Base-by-base conservation (phyloP, 257 asterid genomes). In the Plectranthus barbatus region DNA sequence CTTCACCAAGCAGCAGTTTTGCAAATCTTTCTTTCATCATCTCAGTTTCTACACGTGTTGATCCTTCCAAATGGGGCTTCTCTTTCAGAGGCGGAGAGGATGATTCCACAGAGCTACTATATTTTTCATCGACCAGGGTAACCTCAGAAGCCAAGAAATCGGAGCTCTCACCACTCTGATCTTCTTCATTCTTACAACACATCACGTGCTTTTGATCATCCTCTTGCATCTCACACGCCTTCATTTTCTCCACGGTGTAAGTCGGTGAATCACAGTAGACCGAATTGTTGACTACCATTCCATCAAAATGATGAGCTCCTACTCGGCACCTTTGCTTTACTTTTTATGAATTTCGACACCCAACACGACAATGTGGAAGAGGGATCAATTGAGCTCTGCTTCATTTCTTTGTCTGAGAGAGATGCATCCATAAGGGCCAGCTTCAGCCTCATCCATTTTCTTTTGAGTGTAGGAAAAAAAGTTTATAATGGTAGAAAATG, bases 11-110 rank as follows among this genome's bases (percentile, higher is more conserved):
- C 79, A 89, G 72, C 83, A 89, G 51, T 53, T 89, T 89, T 9
- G 97, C 75, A 63, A 89, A 89, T 69, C 91, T 86, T 66, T 89
- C 91, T 64, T 81, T 89, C 91, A 89, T 84, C 95, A 84, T 84
- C 68, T 82, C 97, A 74, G 56, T 64, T 56, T 86, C 97, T 89
- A 51, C 56, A 29, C 39, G 40, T n/a, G n/a, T n/a, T n/a, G n/a
- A n/a, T n/a, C n/a, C n/a, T n/a, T 80, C 77, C 63, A 60, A 58
- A 45, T 36, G 72, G 23, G 84, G 71, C 33, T 74, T 72, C 60
- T 75, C 77, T 60, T 26, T 67, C 23, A 76, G 78, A 55, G 83
- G 69, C 2, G 92, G 75, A 18, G 89, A 79, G 29, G 84, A 80
- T 9, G 91, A 83, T 37, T 77, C 79, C 62, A 59, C 82, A 57